phyloP scores from a whole-genome alignment of 805 yeast genomes.

The Yarrowia bubula region DNA sequence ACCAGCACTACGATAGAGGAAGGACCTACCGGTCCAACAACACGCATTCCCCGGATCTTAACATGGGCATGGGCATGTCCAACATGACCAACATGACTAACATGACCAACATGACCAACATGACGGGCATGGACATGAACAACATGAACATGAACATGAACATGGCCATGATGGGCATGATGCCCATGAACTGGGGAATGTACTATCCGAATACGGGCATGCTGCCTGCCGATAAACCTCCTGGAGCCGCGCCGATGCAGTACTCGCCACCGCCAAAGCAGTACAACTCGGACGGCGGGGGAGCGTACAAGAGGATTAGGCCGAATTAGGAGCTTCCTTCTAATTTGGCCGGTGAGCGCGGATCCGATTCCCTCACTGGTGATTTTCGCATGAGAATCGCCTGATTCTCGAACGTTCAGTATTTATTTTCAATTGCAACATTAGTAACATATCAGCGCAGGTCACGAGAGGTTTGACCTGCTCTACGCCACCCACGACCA shows the following conservation, averaged over 20 bases:
- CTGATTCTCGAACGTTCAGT: not conserved
- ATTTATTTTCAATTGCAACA: conserved; percentile 6
- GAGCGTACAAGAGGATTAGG: not conserved
- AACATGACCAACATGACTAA: not conserved
- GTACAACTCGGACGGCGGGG: not conserved
- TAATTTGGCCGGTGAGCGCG: too few relatives aligned
- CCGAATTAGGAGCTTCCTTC: not conserved
- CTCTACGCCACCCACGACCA: too few relatives aligned
- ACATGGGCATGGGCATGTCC: not conserved
- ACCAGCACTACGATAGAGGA: not conserved
- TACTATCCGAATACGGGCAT: not conserved
- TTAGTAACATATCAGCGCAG: not conserved
- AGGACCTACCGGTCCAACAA: not conserved
- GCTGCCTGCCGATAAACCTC: not conserved
- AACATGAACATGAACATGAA: conserved; percentile 29
- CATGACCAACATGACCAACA: conserved; percentile 26
- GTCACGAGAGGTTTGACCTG: too few relatives aligned
- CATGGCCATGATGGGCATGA: conserved; percentile 3
- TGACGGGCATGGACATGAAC: conserved; percentile 28
- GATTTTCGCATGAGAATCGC: too few relatives aligned
- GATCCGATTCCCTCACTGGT: too few relatives aligned
- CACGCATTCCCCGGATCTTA: not conserved
- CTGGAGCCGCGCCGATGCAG: not conserved
- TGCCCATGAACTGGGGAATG: conserved; percentile 28
- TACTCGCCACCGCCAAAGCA: not conserved